These are phyloP conservation scores for Thymus quinquecostatus DNA, from an alignment of 257 asterid genomes.

Conservation along the genomic window DNA sequence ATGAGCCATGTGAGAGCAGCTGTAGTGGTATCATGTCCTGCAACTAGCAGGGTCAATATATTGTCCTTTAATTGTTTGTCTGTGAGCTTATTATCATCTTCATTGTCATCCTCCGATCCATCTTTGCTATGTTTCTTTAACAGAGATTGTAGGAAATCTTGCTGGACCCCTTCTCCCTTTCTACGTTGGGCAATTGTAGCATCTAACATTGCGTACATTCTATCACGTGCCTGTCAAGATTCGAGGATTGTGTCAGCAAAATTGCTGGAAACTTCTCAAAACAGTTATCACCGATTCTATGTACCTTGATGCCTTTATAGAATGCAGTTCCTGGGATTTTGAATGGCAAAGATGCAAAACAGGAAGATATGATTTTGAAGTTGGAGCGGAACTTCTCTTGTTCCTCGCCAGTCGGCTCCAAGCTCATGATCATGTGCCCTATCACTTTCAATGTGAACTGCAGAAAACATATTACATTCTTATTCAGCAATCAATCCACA, in stretches of 20 bases:
- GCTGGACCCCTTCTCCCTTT: constrained; percentile 55
- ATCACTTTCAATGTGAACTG: constrained; percentile 89
- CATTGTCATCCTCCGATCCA: constrained; percentile 52
- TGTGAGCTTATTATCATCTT: constrained; percentile 75
- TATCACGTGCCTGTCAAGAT: constrained; percentile 72
- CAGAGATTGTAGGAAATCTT: constrained; percentile 76
- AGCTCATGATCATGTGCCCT: constrained; percentile 91
- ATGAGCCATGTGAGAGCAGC: constrained; percentile 84
- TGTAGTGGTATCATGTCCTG: constrained; percentile 92
- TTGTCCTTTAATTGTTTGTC: constrained; percentile 84
- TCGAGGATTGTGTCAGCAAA: constrained; percentile 16
- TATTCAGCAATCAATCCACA: constrained; percentile 20
- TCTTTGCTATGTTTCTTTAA: constrained; percentile 60
- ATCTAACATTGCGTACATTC: constrained; percentile 77
- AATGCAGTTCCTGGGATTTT: constrained; percentile 86
- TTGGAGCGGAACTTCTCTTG: constrained; percentile 77
- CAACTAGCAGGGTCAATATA: constrained; percentile 73
- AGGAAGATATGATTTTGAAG: constrained; percentile 76
- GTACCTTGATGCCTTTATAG: constrained; percentile 78
- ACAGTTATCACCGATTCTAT: not conserved
- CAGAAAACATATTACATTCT: constrained; percentile 21
- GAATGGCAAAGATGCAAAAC: constrained; percentile 76
- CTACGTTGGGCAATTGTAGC: constrained; percentile 60
- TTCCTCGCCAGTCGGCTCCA: constrained; percentile 80
- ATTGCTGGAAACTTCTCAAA: not conserved